Conservation (phyloP, 257 asterid genomes). For the Fraxinus anomala region DNA sequence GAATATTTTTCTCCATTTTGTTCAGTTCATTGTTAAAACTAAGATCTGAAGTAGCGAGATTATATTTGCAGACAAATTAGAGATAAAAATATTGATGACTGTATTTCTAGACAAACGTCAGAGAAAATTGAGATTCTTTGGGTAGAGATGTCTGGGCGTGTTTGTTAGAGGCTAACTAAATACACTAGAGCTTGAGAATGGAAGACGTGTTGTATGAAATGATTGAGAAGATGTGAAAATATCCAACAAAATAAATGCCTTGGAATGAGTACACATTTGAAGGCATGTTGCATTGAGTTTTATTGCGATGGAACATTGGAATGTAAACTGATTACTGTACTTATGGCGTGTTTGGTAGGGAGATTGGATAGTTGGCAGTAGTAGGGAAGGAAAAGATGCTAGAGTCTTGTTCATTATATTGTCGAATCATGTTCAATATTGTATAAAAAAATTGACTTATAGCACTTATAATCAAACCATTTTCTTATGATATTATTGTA, state of each 20-base stretch:
- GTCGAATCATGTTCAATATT: neutral
- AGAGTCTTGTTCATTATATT: neutral
- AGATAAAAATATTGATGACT: too few relatives aligned
- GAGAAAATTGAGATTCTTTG: too few relatives aligned
- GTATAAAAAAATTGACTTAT: neutral
- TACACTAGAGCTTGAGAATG: neutral
- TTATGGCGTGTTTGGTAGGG: neutral
- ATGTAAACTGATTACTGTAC: too few relatives aligned
- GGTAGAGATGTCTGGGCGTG: neutral
- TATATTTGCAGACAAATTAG: neutral
- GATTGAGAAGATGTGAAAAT: too few relatives aligned
- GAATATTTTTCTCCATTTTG: neutral
- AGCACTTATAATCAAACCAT: neutral
- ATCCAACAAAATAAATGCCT: too few relatives aligned
- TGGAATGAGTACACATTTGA: too few relatives aligned
- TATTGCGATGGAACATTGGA: neutral
- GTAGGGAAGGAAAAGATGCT: neutral
- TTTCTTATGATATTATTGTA: conserved; percentile 17
- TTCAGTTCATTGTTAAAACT: neutral
- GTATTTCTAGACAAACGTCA: too few relatives aligned
- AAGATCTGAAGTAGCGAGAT: neutral
- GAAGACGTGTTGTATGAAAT: neutral
- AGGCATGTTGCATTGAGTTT: too few relatives aligned
- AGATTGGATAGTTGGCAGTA: neutral
- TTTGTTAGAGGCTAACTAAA: neutral